Conservation (phyloP, 2,329 filamentous ascomycete species). For the Colletotrichum lini region DNA sequence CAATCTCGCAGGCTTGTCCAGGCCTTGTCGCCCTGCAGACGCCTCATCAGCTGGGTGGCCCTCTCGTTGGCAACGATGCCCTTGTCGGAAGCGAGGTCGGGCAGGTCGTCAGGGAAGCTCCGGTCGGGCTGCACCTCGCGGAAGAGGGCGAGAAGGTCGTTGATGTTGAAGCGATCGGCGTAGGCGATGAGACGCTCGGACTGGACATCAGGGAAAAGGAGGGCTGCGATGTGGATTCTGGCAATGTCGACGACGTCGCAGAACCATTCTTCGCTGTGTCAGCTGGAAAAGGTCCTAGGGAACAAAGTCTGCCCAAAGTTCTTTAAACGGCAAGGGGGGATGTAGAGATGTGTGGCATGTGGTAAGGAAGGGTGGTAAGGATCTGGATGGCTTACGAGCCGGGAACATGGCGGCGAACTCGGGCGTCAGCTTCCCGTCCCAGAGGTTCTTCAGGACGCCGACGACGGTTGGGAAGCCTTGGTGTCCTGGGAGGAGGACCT, state of each 20-base stretch:
- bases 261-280: conserved; percentile 15
- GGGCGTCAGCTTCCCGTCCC: background rate
- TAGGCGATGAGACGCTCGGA: conserved; percentile 27
- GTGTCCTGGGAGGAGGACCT: conserved; percentile 36
- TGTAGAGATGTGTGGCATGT: too few relatives aligned
- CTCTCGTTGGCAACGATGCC: conserved; percentile 27
- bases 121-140: conserved; percentile 9
- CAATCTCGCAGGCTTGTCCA: conserved; percentile 27
- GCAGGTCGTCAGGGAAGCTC: conserved; percentile 19
- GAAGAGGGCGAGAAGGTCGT: conserved; percentile 25
- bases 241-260: conserved; percentile 33
- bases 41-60: conserved; percentile 14
- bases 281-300: background rate
- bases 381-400: conserved; percentile 1
- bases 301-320: too few relatives aligned
- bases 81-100: conserved; percentile 14
- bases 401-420: conserved; percentile 27
- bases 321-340: too few relatives aligned
- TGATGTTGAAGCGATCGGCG: conserved; percentile 27
- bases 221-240: conserved; percentile 26
- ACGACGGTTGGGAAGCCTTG: conserved; percentile 47
- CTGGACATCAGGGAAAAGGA: conserved; percentile 24
- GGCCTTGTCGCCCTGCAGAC: background rate
- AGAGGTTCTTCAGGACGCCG: conserved; percentile 26
- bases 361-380: too few relatives aligned